A percentile compares a stretch with the other conserved stretches of the same genome.
Conservation (phyloP, 176 grass and related monocot genomes). For the Aechmea fasciata region DNA sequence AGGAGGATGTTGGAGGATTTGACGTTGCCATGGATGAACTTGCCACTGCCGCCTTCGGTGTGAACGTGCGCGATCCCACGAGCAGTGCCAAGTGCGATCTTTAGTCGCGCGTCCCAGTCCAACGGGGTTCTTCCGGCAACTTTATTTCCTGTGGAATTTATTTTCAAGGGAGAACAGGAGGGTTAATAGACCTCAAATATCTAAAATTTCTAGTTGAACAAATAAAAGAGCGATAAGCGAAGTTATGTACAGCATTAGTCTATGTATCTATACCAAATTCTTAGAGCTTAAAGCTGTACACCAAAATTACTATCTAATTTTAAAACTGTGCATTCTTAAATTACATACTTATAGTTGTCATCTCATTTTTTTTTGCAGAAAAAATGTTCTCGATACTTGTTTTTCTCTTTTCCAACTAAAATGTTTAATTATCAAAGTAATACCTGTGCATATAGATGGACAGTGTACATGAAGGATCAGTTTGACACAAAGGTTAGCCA, state of each 20-base stretch:
- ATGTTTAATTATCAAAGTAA: not conserved
- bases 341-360: not conserved
- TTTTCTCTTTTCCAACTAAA: not conserved
- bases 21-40: constrained; percentile 85
- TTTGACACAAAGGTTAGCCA: no score
- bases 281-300: not conserved
- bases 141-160: constrained; percentile 39
- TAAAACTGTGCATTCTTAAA: not conserved
- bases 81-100: constrained; percentile 64
- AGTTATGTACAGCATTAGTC: not conserved
- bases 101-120: constrained; percentile 77
- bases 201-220: not conserved
- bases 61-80: constrained; percentile 68
- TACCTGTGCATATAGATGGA: not conserved
- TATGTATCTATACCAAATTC: not conserved
- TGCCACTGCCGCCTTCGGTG: constrained; percentile 50
- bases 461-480: no score
- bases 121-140: constrained; percentile 42
- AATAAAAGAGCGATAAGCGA: not conserved
- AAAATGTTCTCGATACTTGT: no score
- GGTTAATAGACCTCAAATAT: not conserved
- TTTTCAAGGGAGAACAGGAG: not conserved
- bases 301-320: not conserved
- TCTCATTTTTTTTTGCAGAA: no score
- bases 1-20: constrained; percentile 86